Evolutionary conservation across 2,329 filamentous ascomycete species (phyloP), one percentile per base, ranked within the genome.

Genomic region (Penicillium sp.): DNA sequence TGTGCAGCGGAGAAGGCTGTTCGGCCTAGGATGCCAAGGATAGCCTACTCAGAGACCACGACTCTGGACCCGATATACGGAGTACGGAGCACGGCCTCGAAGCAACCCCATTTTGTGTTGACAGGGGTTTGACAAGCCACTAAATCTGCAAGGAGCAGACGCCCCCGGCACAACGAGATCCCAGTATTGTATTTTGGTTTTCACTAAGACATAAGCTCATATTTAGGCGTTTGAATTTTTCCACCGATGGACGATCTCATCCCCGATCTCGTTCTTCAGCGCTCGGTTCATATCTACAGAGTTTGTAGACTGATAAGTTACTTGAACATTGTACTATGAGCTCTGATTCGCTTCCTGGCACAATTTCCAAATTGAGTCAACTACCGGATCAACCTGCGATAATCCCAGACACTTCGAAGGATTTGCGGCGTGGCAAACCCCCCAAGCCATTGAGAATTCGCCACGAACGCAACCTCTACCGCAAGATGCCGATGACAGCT

Each of bases 391-490:
- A 23, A 23, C 23, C 23, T 23, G 23, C 23, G 23, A 23, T 23
- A 4, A 6, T 26, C 13, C 10, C n/a, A 11, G 10, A 39, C 7
- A 23, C 16, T 14, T 26, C 13, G 9, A 11, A 38, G 32, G 26
- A 13, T 23, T 16, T 18, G 18, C 11, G 40, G 32, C 14, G 44
- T 46, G 45, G 45, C 34, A 27, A 52, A 19, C 13, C 34, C 34
- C 35, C 32, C 44, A 47, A 42, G 44, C 51, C 51, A 53, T 53
- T 53, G 26, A 39, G 27, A 34, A 39, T 43, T 44, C 39, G 51
- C 51, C 51, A 53, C 51, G 51, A 53, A 42, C 29, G 26, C 51
- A 42, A 44, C 26, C 27, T 26, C 43, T 38, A 47, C 50, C 50
- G 50, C 50, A 52, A 47, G 14, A 34, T 47, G 36, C 49, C 8